phyloP scores from a whole-genome alignment of 495 filamentous ascomycete genomes.

The Penicillium canescens region DNA sequence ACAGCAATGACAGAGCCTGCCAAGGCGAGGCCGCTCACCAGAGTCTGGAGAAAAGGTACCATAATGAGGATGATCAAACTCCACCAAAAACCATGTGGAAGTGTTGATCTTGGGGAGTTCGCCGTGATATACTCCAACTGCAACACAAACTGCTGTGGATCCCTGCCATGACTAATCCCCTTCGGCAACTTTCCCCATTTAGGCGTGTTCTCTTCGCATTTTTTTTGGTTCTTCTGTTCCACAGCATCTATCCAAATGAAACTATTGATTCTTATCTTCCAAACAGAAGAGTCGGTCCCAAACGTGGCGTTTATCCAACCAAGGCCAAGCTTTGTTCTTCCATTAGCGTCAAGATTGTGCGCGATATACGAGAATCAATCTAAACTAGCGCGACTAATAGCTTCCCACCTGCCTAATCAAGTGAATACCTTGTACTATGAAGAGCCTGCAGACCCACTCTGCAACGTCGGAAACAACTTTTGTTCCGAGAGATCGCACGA shows the following conservation, averaged over 20 bases:
- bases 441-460: not conserved
- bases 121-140: not conserved
- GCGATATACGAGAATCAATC: not conserved
- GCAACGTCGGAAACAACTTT: not conserved
- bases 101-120: conserved; percentile 4
- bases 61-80: conserved; percentile 13
- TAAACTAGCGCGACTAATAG: not conserved
- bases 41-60: conserved; percentile 17
- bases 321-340: not conserved
- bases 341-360: not conserved
- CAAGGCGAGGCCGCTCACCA: conserved; percentile 24
- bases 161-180: not conserved
- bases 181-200: not conserved
- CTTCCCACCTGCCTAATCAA: not conserved
- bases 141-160: not conserved
- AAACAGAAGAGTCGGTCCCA: too few relatives aligned
- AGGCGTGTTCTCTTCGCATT: not conserved
- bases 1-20: conserved; percentile 19
- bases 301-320: not conserved
- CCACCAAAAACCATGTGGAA: conserved; percentile 24
- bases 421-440: not conserved
- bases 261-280: not conserved
- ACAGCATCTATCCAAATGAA: not conserved
- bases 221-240: not conserved
- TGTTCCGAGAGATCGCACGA: conserved; percentile 1